A percentile compares a stretch with the other conserved stretches of the same genome.
Conservation (phyloP, 192 early-diverging fungal genomes). For the Ramicandelaber brevisporus region DNA sequence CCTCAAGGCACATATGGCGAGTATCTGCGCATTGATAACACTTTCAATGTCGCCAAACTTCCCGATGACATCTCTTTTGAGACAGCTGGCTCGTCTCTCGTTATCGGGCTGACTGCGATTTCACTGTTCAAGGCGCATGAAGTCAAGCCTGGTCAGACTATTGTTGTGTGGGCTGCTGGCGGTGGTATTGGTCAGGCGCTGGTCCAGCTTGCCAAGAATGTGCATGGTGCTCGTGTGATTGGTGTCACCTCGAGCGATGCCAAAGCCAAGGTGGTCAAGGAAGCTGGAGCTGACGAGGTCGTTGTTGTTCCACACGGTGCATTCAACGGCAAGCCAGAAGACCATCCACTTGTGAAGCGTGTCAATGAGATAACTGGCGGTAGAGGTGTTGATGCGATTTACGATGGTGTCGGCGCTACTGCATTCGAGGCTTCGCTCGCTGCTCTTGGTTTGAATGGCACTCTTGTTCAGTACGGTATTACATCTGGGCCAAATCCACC, state of each 20-base stretch:
- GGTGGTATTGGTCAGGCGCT: conserved; percentile 68
- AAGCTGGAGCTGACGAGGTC: conserved; percentile 38
- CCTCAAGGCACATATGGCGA: conserved; percentile 55
- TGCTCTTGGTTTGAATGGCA: conserved; percentile 32
- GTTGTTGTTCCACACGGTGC: too few relatives aligned
- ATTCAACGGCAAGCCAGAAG: too few relatives aligned
- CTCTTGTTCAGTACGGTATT: conserved; percentile 68
- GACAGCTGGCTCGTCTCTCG: conserved; percentile 27
- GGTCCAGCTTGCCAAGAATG: conserved; percentile 46
- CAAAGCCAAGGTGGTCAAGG: conserved; percentile 32
- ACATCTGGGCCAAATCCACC: conserved; percentile 53
- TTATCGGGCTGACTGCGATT: conserved; percentile 68
- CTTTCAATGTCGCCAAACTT: conserved; percentile 14
- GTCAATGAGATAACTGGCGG: conserved; percentile 49
- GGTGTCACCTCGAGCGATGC: conserved; percentile 46
- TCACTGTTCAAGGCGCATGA: conserved; percentile 39
- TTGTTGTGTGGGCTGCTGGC: conserved; percentile 74
- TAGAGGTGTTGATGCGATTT: conserved; percentile 53
- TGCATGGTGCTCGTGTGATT: conserved; percentile 68
- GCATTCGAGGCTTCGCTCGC: conserved; percentile 53
- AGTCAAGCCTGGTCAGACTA: conserved; percentile 44
- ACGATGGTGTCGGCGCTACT: conserved; percentile 71
- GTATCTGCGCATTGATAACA: conserved; percentile 24
- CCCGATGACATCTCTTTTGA: conserved; percentile 23
- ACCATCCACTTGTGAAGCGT: conserved; percentile 31